Conservation (phyloP, 78 protist species). For the Speleostelium caveatum region DNA sequence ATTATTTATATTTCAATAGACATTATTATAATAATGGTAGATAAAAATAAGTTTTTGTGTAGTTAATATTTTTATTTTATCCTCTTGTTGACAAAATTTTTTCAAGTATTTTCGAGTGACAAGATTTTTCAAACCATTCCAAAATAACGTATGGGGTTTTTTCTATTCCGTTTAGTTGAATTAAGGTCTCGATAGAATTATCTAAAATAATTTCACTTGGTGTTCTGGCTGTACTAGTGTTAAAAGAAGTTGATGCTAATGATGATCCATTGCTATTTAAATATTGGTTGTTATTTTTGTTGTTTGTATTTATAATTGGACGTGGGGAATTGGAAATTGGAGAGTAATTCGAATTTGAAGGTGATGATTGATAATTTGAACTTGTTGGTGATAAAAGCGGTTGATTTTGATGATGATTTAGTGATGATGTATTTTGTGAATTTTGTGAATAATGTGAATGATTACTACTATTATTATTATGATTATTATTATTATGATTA, state of each 20-base stretch:
- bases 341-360: too few species aligned
- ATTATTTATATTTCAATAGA: too few species aligned
- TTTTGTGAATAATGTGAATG: too few species aligned
- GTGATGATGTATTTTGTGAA: not conserved
- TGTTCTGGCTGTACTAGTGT: not conserved
- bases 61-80: too few species aligned
- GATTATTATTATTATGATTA: too few species aligned
- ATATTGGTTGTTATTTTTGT: too few species aligned
- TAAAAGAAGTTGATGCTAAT: not conserved
- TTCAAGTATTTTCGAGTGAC: constrained; percentile 21
- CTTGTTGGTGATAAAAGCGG: not conserved
- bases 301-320: not conserved
- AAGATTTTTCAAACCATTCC: constrained; percentile 43
- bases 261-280: not conserved
- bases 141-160: constrained; percentile 18
- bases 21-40: too few species aligned
- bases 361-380: not conserved
- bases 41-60: too few species aligned
- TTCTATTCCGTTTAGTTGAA: constrained; percentile 37
- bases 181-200: constrained; percentile 32
- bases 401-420: not conserved
- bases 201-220: constrained; percentile 73
- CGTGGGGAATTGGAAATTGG: too few species aligned
- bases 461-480: too few species aligned
- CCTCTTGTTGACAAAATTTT: constrained; percentile 7